Percentiles rank a stretch among this genome's conserved stretches.
These are phyloP conservation scores for Diaporthe destruens DNA, from an alignment of 2,329 filamentous ascomycete genomes.

Conservation along the genomic window DNA sequence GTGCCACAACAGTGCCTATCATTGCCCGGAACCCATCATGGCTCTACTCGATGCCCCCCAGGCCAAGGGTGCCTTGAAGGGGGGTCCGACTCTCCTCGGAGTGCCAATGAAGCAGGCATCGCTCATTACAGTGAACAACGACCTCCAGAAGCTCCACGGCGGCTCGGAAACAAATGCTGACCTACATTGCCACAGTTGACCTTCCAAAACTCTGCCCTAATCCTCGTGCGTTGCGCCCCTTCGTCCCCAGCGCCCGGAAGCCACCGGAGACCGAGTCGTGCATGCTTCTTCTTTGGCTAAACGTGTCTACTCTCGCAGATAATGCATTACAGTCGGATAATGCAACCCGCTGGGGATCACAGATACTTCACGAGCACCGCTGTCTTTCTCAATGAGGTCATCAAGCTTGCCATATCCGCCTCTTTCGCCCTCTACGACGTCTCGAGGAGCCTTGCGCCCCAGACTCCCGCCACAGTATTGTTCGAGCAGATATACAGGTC, in stretches of 20 bases:
- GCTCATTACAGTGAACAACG: conserved; percentile 69
- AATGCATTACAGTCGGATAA: conserved; percentile 94
- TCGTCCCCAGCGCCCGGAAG: conserved; percentile 12
- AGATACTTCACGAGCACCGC: conserved; percentile 95
- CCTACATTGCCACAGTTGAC: conserved; percentile 69
- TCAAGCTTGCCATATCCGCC: conserved; percentile 89
- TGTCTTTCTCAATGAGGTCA: conserved; percentile 91
- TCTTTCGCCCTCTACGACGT: conserved; percentile 91
- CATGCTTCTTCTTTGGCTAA: conserved; percentile 25
- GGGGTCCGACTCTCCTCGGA: conserved; percentile 64
- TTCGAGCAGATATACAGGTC: conserved; percentile 83
- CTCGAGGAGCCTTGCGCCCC: conserved; percentile 80
- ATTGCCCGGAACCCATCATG: conserved; percentile 49
- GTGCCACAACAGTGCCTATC: neutral
- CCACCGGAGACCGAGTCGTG: neutral
- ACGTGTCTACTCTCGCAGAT: conserved; percentile 65
- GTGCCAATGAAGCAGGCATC: conserved; percentile 78
- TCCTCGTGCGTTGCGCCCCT: conserved; percentile 66
- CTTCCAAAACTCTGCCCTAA: conserved; percentile 83
- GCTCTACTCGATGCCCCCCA: conserved; percentile 56
- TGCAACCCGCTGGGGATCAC: conserved; percentile 86
- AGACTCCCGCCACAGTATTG: conserved; percentile 83
- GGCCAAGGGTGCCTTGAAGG: conserved; percentile 44
- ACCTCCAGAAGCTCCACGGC: conserved; percentile 3
- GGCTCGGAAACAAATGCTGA: conserved; percentile 42